These are phyloP conservation scores for Solanum sitiens DNA, from an alignment of 257 asterid genomes.

Conservation along the genomic window DNA sequence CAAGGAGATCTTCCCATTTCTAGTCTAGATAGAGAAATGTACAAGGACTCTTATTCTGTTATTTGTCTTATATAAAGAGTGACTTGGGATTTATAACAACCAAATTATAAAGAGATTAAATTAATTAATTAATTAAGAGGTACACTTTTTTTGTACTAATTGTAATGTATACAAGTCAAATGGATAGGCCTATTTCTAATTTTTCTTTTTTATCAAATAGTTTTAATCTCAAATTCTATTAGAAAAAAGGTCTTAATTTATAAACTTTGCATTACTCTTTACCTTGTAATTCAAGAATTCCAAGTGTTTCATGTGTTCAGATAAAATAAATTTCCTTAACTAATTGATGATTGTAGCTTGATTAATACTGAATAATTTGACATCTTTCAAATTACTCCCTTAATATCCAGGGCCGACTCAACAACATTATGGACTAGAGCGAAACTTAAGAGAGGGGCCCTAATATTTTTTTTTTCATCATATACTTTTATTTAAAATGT, in stretches of 20 bases:
- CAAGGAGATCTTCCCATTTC: slow-evolving; percentile 18
- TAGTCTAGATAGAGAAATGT: neutral
- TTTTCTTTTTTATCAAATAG: neutral
- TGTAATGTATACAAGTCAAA: neutral
- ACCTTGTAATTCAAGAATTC: neutral
- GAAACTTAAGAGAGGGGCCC: no score
- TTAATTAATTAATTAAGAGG: neutral
- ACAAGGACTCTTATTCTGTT: neutral
- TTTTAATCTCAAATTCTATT: neutral
- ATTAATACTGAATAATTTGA: no score
- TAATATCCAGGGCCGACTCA: no score
- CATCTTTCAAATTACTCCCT: no score
- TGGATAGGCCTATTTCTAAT: neutral
- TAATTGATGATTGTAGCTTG: neutral
- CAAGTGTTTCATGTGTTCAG: neutral
- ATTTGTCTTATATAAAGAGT: neutral
- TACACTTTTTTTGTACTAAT: no score
- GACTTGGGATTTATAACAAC: neutral
- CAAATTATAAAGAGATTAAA: neutral
- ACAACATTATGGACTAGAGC: no score
- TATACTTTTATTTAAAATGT: no score
- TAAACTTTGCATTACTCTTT: neutral
- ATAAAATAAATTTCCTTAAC: neutral
- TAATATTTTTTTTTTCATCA: no score
- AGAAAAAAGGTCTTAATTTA: neutral